These are phyloP conservation scores for Thalassiosira pacifica DNA, from an alignment of 352 stramenopile genomes.

Conservation along the genomic window DNA sequence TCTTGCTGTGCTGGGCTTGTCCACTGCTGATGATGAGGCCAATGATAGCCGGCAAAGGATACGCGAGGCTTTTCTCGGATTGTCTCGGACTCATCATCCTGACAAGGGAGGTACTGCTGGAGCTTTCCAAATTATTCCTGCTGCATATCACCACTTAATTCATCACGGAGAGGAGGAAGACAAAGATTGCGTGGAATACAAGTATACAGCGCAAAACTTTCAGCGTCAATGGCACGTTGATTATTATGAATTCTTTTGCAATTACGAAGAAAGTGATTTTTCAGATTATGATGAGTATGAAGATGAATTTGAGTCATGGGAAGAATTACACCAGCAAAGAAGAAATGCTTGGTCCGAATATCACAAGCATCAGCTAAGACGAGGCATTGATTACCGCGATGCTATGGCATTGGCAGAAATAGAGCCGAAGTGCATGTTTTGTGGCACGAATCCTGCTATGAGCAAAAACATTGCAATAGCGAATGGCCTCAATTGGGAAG, in stretches of 20 bases:
- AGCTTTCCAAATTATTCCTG: conserved; percentile 16
- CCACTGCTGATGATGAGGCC: conserved; percentile 18
- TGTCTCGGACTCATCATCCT: conserved; percentile 10
- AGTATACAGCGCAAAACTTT: no score
- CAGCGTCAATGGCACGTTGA: background rate
- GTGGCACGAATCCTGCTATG: background rate
- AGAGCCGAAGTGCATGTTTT: background rate
- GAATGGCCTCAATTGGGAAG: background rate
- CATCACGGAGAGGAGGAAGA: background rate
- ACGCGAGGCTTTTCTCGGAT: conserved; percentile 5
- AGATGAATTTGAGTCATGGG: background rate
- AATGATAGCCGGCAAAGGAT: conserved; percentile 17
- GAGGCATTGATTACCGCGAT: conserved; percentile 19
- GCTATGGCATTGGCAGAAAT: background rate
- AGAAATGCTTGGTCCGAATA: conserved; percentile 16
- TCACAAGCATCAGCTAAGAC: conserved; percentile 12
- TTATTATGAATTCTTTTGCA: background rate
- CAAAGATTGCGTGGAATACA: background rate
- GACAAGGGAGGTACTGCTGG: conserved; percentile 28
- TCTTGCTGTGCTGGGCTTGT: no score
- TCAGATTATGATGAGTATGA: background rate
- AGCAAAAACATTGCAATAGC: background rate
- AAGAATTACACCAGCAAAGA: conserved; percentile 12
- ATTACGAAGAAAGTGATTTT: background rate
- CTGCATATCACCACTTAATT: background rate